phyloP scores from a whole-genome alignment of 2,329 filamentous ascomycete species.

The Chrysoporthe cubensis region DNA sequence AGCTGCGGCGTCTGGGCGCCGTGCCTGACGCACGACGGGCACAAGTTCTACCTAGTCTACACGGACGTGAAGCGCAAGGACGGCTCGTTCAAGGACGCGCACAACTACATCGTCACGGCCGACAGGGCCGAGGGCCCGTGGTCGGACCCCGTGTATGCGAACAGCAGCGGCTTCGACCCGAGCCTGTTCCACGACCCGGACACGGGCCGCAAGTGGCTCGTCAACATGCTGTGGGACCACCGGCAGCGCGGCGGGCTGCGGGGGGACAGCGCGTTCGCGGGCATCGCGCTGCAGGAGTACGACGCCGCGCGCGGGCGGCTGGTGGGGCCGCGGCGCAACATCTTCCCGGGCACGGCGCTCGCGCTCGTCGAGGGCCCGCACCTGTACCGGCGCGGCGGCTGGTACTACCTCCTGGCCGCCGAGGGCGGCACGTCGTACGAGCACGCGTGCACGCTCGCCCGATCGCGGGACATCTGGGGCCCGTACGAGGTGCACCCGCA shows the following conservation, averaged over 20 bases:
- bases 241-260: constrained; percentile 46
- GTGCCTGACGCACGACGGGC: constrained; percentile 64
- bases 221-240: constrained; percentile 62
- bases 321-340: constrained; percentile 58
- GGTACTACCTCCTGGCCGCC: constrained; percentile 63
- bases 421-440: constrained; percentile 65
- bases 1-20: constrained; percentile 68
- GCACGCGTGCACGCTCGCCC: constrained; percentile 64
- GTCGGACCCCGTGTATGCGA: constrained; percentile 63
- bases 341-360: constrained; percentile 60
- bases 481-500: constrained; percentile 65
- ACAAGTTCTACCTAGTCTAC: constrained; percentile 66
- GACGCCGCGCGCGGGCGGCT: constrained; percentile 53
- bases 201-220: constrained; percentile 59
- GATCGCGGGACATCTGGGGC: constrained; percentile 57
- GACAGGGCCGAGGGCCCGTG: constrained; percentile 60
- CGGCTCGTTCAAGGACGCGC: constrained; percentile 66
- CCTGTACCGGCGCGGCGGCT: constrained; percentile 60
- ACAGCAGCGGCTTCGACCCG: constrained; percentile 65
- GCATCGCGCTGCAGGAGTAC: constrained; percentile 63
- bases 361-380: constrained; percentile 61
- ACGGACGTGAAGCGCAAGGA: constrained; percentile 71
- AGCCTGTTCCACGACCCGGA: constrained; percentile 60
- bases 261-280: constrained; percentile 48
- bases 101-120: constrained; percentile 65